Evolutionary conservation across 805 yeast species (phyloP).

Genomic region (Zygosaccharomyces pseudorouxii): DNA sequence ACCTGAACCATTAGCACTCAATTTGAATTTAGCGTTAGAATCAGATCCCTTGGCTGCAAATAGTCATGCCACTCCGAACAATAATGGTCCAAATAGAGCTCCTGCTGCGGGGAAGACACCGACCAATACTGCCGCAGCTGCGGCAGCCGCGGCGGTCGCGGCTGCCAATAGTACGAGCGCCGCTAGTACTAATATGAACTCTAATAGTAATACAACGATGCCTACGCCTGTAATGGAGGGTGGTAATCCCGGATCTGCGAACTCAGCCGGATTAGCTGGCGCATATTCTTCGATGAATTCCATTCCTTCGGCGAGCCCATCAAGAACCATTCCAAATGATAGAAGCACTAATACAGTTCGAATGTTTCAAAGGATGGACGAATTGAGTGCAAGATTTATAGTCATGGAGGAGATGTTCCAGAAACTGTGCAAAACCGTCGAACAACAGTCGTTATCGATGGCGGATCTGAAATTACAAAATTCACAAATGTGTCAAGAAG

Average conservation of each 20-base stretch:
- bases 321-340: slow-evolving; percentile 11
- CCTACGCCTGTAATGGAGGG: slow-evolving; percentile 14
- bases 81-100: neutral
- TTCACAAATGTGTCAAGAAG: slow-evolving; percentile 6
- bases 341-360: slow-evolving; percentile 19
- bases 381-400: slow-evolving; percentile 29
- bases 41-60: slow-evolving; percentile 7
- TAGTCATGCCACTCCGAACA: neutral
- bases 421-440: slow-evolving; percentile 23
- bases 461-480: slow-evolving; percentile 12
- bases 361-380: slow-evolving; percentile 34
- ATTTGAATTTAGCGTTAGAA: slow-evolving; percentile 10
- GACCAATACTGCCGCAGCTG: slow-evolving; percentile 1
- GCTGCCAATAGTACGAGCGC: slow-evolving; percentile 1
- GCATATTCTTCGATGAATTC: slow-evolving; percentile 11
- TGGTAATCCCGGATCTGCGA: slow-evolving; percentile 13
- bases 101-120: neutral
- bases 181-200: slow-evolving; percentile 4
- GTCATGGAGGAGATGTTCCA: slow-evolving; percentile 32
- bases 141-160: slow-evolving; percentile 7
- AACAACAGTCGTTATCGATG: slow-evolving; percentile 20
- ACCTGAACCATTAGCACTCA: slow-evolving; percentile 10
- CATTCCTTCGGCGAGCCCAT: slow-evolving; percentile 9
- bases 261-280: slow-evolving; percentile 10
- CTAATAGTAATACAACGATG: slow-evolving; percentile 10